Evolutionary conservation across 148 eudicot genomes (phyloP).

Genomic region (Spergularia bocconei): DNA sequence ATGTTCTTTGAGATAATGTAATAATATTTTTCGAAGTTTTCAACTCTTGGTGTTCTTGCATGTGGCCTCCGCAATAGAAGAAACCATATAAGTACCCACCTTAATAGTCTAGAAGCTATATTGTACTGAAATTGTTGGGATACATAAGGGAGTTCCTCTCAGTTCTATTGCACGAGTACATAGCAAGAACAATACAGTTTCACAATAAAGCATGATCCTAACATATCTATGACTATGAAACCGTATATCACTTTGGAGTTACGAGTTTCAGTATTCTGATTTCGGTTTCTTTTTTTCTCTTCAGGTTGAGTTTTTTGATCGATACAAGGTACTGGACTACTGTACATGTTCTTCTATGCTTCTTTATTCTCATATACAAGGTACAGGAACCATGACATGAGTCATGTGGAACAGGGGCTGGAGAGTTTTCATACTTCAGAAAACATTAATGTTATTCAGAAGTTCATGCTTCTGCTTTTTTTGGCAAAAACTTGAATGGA

Average conservation of each 20-base stretch:
- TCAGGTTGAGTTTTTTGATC: slow-evolving; percentile 94
- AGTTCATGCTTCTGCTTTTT: background rate
- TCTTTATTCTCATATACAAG: background rate
- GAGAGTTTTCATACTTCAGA: slow-evolving; percentile 1
- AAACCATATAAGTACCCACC: background rate
- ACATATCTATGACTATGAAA: background rate
- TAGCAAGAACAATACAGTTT: background rate
- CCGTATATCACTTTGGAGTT: background rate
- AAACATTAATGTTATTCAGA: background rate
- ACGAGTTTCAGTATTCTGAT: slow-evolving; percentile 3
- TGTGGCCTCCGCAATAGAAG: background rate
- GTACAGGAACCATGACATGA: background rate
- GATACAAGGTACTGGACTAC: slow-evolving; percentile 69
- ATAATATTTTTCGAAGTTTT: background rate
- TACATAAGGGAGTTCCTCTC: background rate
- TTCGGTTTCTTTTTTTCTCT: slow-evolving; percentile 22
- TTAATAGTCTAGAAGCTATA: background rate
- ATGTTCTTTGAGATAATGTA: background rate
- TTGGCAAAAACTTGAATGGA: background rate
- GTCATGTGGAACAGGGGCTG: background rate
- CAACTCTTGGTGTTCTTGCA: background rate
- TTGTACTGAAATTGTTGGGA: background rate
- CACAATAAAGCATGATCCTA: background rate
- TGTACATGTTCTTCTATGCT: background rate
- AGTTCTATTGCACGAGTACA: background rate